Conservation (phyloP, 805 yeast genomes). For the Candida oleophila region DNA sequence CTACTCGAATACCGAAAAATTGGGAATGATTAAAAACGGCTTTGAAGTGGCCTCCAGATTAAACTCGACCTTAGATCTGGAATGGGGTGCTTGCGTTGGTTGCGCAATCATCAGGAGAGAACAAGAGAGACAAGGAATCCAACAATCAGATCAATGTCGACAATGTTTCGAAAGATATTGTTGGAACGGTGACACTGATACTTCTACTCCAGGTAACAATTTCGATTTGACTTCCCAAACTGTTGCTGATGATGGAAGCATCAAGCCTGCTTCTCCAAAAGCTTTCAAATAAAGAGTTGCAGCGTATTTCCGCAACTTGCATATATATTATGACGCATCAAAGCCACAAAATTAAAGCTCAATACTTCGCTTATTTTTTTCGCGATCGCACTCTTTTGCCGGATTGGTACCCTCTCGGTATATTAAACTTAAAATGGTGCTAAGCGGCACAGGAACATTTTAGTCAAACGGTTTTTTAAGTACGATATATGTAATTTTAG, state of each 20-base stretch:
- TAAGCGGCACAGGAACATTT: no score
- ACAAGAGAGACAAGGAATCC: constrained; percentile 62
- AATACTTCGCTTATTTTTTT: no score
- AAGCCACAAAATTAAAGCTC: neutral
- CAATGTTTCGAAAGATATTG: constrained; percentile 72
- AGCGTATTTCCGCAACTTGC: neutral
- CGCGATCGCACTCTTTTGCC: no score
- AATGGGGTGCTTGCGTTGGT: constrained; percentile 75
- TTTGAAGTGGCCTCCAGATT: constrained; percentile 65
- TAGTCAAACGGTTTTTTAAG: no score
- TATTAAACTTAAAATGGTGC: no score
- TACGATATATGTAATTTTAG: no score
- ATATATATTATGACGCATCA: neutral
- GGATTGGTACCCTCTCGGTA: no score
- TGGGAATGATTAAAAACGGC: constrained; percentile 67
- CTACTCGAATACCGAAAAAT: constrained; percentile 56
- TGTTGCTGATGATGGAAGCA: neutral
- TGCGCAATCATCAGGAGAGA: constrained; percentile 81
- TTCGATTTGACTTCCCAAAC: constrained; percentile 25
- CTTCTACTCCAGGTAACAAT: constrained; percentile 19
- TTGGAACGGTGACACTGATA: constrained; percentile 54
- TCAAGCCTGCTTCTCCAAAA: constrained; percentile 22
- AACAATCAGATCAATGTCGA: constrained; percentile 67
- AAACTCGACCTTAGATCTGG: constrained; percentile 63
- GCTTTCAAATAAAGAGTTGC: constrained; percentile 10